Percentiles rank a stretch among this genome's conserved stretches.
These are phyloP conservation scores for Vachellia pachyceras DNA, from an alignment of 306 rosid genomes.

Conservation along the genomic window DNA sequence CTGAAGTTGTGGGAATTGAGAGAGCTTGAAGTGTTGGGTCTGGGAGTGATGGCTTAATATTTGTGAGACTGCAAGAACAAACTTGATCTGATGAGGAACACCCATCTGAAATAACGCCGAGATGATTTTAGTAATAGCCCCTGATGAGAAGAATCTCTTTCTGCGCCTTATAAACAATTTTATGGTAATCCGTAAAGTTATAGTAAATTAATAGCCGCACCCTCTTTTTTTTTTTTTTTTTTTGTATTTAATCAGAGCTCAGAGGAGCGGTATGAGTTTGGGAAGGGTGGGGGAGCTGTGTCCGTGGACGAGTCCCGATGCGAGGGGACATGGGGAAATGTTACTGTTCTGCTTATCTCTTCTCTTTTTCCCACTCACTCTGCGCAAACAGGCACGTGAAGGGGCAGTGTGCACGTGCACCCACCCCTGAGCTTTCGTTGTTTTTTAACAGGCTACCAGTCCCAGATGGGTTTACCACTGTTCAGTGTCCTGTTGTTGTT, in stretches of 20 bases:
- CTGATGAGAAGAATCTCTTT: no score
- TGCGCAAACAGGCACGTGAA: slow-evolving; percentile 57
- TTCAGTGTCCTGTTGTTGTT: neutral
- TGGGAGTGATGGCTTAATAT: slow-evolving; percentile 29
- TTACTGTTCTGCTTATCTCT: slow-evolving; percentile 43
- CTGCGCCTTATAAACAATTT: slow-evolving; percentile 40
- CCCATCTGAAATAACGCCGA: slow-evolving; percentile 28
- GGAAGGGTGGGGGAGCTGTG: slow-evolving; percentile 11
- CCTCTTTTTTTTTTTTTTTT: no score
- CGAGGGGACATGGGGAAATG: slow-evolving; percentile 67
- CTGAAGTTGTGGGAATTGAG: neutral
- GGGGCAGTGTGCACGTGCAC: slow-evolving; percentile 52
- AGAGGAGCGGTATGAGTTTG: neutral
- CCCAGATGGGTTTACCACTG: neutral
- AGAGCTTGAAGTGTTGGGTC: slow-evolving; percentile 28
- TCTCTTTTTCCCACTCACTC: slow-evolving; percentile 27
- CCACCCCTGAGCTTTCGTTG: slow-evolving; percentile 32
- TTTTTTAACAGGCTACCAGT: neutral
- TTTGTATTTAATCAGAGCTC: slow-evolving; percentile 12
- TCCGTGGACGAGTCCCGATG: slow-evolving; percentile 67
- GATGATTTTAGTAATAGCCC: neutral
- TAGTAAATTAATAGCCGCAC: slow-evolving; percentile 33
- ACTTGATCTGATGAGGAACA: slow-evolving; percentile 40
- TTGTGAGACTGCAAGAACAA: slow-evolving; percentile 29
- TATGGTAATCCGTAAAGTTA: slow-evolving; percentile 46